A percentile compares a stretch with the other conserved stretches of the same genome.
Conservation (phyloP, 2,329 filamentous ascomycete species). For the Microsporum audouinii region DNA sequence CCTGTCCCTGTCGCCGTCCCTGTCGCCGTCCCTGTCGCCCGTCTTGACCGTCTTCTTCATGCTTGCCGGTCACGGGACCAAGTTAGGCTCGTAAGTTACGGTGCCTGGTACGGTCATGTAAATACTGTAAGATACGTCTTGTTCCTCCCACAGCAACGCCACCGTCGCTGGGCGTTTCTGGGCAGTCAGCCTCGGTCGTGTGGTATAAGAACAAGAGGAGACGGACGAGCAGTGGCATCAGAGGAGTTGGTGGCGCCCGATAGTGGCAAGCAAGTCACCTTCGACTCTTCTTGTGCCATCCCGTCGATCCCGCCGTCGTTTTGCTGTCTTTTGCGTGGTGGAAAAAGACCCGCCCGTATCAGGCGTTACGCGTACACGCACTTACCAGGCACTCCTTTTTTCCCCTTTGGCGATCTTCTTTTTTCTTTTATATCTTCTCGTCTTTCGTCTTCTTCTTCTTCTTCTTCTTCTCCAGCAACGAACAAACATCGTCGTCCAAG, state of each 20-base stretch:
- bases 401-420: not conserved
- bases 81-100: not conserved
- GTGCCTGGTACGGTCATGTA: slow-evolving; percentile 3
- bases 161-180: not conserved
- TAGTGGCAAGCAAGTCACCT: not conserved
- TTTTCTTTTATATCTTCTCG: slow-evolving; percentile 14
- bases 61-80: not conserved
- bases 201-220: too few relatives aligned
- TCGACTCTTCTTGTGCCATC: not conserved
- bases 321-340: not conserved
- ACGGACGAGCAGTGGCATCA: not conserved
- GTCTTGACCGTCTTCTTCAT: not conserved
- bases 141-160: not conserved
- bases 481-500: not conserved
- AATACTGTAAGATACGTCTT: not conserved
- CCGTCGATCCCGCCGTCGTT: not conserved
- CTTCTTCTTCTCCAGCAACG: slow-evolving; percentile 12
- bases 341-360: not conserved
- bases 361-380: not conserved
- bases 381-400: not conserved
- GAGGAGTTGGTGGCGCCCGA: not conserved
- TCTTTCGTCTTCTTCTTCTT: slow-evolving; percentile 8
- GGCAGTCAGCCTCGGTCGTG: not conserved
- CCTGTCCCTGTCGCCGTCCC: not conserved
- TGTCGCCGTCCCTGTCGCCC: not conserved